Evolutionary conservation across 495 filamentous ascomycete species (phyloP), one percentile per base, ranked within the genome.

Genomic region (Annulohypoxylon stygium): DNA sequence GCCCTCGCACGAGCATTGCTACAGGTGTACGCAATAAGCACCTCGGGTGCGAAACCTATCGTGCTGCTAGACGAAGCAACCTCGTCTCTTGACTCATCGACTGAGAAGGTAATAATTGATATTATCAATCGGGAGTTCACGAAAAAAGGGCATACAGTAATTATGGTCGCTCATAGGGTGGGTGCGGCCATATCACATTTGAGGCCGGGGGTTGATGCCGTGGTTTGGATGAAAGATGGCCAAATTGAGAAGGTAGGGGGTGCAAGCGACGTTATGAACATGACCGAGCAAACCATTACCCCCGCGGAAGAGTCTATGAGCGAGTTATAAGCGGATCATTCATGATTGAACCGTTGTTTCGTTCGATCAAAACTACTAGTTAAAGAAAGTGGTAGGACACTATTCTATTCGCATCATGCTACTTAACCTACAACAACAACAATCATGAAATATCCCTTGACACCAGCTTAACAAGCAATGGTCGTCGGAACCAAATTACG

Each of bases 41-140:
- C 23, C n/a, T 43, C 61, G 26, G 45, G 70, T 43, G 23, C 58
- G 25, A 66, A 70, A 8, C 76, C 76, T 0, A 91, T 97, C 65
- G 90, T 96, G 68, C 85, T 97, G 23, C 83, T 97, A 4, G 94
- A 97, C 74, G 94, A 97, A 75, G 92, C 92, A 2, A 97, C 94
- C 1, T 91, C 93, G 3, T 92, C 93, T 1, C 83, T 97, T 12
- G 94, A 97, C 70, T 88, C 90, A 0, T 89, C 89, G 61, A 95
- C 92, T 0, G 93, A 97, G 76, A 85, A 90, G 76, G 84, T 90
- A 57, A 93, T 97, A 60, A 91, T 95, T 67, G 79, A 85, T n/a
- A 82, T 91, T 62, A 84, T 92, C 16, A 81, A 88, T 0, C 79
- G 87, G 60, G 86, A 89, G 62, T 89, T 92, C 76, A 62, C 73